Evolutionary conservation across 768 basidiomycete genomes (phyloP), one percentile per base, ranked within the genome.

Genomic region (Pisolithus tinctorius): DNA sequence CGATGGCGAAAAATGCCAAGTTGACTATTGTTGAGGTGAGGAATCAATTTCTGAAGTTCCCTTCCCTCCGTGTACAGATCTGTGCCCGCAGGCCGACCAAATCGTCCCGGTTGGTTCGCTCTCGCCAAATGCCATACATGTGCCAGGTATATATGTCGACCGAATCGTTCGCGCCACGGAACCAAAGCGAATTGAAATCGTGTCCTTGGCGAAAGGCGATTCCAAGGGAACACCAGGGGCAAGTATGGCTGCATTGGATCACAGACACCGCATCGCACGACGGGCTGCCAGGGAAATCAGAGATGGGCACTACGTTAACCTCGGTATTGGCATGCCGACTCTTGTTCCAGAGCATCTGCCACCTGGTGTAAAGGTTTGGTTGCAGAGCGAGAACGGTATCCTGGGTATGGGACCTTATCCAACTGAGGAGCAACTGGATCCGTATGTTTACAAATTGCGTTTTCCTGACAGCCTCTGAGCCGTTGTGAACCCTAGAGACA

Each of bases 341-440:
- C 78, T 93, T 10, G 86, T 92, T 20, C 88, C 91, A 0, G 88
- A 88, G 60, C 82, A 85, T 66, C 66, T 92, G 40, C 79, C 80
- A 44, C 75, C 81, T 51, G 84, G 80, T 48, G 82, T 91, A 9
- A 78, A 76, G 47, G 90, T 93, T n/a, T 92, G 88, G 87, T 60
- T 90, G 63, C 91, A 93, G 67, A 91, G 88, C 63, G 91, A 93
- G 73, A 93, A 93, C 55, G 91, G 91, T 31, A 84, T 93, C 53
- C 72, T 93, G 51, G 89, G 89, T 44, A 87, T 87, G 88, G 87
- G 87, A 0, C 91, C 91, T n/a, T 91, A 91, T 60, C 91, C 91
- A 25, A 87, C 86, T 5, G 73, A 81, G 68, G 78, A 87, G 46
- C 74, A 90, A 63, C 74, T 91, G 8, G 88, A 93, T 62, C 80